Evolutionary conservation across 176 grass and related monocot species (phyloP), one percentile per base, ranked within the genome.

Genomic region (Stipa capillata): DNA sequence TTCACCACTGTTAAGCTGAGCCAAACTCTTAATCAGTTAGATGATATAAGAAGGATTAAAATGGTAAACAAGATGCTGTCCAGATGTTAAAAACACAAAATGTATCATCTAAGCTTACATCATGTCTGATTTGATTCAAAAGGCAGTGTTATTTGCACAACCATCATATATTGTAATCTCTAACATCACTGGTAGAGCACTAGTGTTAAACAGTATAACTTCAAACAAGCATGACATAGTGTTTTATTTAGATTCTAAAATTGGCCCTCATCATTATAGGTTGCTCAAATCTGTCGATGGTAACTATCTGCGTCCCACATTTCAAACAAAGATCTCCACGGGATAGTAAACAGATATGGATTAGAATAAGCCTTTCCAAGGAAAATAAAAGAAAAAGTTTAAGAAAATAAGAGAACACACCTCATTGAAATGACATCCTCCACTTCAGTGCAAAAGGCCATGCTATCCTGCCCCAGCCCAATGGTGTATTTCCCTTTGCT

Each of bases 351-450:
- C 2, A 9, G 2, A 4, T 17, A 28, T 6, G 23, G 40, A 13
- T 25, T 15, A 45, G 27, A 43, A 9, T 5, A 61, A 77, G 34
- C 42, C 6, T 7, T 61, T 75, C 3, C 4, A 0, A 32, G 40
- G 3, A 61, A 43, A 61, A 77, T 12, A 33, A 0, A n/a, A 28
- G 43, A 21, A 45, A 77, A 47, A 15, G 18, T 37, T 44, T 16
- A 17, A 14, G 25, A 29, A 55, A 43, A 21, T 47, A 80, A 6
- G n/a, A n/a, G n/a, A n/a, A 20, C 37, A 14, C 67, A 94, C 92
- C 92, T 89, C 92, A 94, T 94, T 49, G 92, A 94, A 37, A 94
- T 94, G 7, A 94, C 92, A 75, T 94, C 92, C 77, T 94, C 92
- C 34, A 85, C 74, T 43, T 94, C 92, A 70, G 86, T 91, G 76